Evolutionary conservation across 768 basidiomycete species (phyloP).

Genomic region (Collybia sp.): DNA sequence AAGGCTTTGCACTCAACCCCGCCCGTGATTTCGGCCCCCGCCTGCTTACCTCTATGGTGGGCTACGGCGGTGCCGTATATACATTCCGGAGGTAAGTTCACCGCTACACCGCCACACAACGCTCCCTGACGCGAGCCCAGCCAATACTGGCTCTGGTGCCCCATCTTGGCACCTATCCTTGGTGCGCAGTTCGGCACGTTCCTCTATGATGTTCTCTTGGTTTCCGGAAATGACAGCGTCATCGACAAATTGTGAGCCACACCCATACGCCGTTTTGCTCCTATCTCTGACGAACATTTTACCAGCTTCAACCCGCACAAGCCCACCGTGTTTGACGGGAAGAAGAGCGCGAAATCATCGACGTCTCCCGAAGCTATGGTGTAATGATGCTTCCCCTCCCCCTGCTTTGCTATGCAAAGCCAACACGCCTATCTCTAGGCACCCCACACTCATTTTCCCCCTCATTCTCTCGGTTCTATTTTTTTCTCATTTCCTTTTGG

Average conservation of each 20-base stretch:
- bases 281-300: no score
- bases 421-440: no score
- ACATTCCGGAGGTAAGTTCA: constrained; percentile 34
- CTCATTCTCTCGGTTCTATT: no score
- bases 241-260: constrained; percentile 46
- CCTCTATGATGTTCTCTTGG: constrained; percentile 57
- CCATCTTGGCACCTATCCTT: constrained; percentile 52
- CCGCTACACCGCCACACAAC: not conserved
- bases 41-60: constrained; percentile 65
- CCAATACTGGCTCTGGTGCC: constrained; percentile 77
- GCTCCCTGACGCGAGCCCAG: constrained; percentile 22
- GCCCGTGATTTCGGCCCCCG: constrained; percentile 72
- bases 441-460: no score
- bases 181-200: constrained; percentile 52
- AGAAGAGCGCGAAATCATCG: no score
- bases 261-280: no score
- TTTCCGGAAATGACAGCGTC: constrained; percentile 48
- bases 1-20: constrained; percentile 62
- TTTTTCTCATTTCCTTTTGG: no score
- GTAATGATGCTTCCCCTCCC: no score
- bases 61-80: constrained; percentile 57
- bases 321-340: no score
- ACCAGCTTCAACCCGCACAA: no score
- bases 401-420: no score
- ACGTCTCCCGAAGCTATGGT: no score